Conservation (phyloP, 805 yeast genomes). For the Cyberlindnera maclurae region DNA sequence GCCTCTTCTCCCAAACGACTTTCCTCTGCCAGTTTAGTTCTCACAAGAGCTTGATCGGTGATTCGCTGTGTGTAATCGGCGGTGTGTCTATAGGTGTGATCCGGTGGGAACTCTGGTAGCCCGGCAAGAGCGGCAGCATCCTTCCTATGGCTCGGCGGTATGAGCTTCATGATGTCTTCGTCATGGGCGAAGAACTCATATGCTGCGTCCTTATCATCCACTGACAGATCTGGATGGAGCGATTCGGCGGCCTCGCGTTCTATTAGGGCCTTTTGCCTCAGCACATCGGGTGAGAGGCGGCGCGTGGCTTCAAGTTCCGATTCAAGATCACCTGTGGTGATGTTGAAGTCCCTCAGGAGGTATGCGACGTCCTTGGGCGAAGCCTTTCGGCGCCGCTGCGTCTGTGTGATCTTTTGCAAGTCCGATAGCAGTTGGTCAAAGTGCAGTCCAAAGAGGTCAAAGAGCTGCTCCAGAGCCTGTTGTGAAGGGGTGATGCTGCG, state of each 20-base stretch:
- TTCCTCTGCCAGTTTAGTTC: constrained; percentile 71
- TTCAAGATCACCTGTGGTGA: constrained; percentile 34
- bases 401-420: constrained; percentile 44
- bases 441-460: constrained; percentile 29
- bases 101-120: constrained; percentile 89
- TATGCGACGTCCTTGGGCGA: constrained; percentile 44
- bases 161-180: constrained; percentile 44
- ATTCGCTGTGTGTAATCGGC: constrained; percentile 57
- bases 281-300: constrained; percentile 7
- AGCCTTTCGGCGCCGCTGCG: constrained; percentile 54
- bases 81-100: constrained; percentile 80
- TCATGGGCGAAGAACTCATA: constrained; percentile 47
- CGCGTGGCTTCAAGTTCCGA: constrained; percentile 27
- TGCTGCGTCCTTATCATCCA: constrained; percentile 35
- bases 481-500: constrained; percentile 25
- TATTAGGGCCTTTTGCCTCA: constrained; percentile 13
- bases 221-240: constrained; percentile 3
- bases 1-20: constrained; percentile 78
- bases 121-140: constrained; percentile 56
- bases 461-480: constrained; percentile 33
- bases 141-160: constrained; percentile 40
- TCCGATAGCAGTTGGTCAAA: constrained; percentile 32
- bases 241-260: constrained; percentile 4
- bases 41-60: constrained; percentile 63
- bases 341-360: constrained; percentile 35